phyloP scores from a whole-genome alignment of 441 rosid genomes.

The Corymbia calophylla region DNA sequence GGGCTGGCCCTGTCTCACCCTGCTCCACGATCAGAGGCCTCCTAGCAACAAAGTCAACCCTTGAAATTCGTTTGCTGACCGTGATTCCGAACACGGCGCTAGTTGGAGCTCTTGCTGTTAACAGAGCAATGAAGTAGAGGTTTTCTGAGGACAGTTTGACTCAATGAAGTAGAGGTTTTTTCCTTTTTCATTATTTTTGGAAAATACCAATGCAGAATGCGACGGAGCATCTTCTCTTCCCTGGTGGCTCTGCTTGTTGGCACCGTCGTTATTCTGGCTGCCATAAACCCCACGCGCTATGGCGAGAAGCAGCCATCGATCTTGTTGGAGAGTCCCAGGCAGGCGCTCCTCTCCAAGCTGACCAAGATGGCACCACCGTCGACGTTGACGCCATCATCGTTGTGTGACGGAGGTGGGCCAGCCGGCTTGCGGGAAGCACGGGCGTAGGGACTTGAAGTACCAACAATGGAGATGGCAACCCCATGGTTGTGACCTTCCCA shows the following conservation, averaged over 20 bases:
- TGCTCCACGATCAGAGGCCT: too few species aligned
- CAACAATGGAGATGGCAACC: conserved; percentile 1
- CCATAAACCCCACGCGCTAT: background rate
- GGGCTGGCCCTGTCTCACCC: too few species aligned
- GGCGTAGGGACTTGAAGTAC: background rate
- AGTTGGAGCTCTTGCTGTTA: too few species aligned
- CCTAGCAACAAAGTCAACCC: too few species aligned
- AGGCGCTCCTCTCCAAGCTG: too few species aligned
- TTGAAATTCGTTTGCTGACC: too few species aligned
- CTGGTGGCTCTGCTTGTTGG: background rate
- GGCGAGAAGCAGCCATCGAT: background rate
- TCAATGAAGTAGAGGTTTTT: background rate
- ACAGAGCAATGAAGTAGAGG: background rate
- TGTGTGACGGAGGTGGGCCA: background rate
- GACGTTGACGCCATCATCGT: background rate
- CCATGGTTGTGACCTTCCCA: background rate
- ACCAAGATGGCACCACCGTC: background rate
- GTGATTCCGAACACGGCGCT: too few species aligned
- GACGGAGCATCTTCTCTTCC: background rate
- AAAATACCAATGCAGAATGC: background rate
- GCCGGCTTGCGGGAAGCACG: background rate
- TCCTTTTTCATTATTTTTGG: background rate
- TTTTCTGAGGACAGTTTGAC: background rate
- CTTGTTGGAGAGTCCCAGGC: background rate
- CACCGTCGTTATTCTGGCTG: background rate